These are phyloP conservation scores for Phaeodactylum tricornutum DNA, from an alignment of 108 stramenopile genomes.

Conservation along the genomic window DNA sequence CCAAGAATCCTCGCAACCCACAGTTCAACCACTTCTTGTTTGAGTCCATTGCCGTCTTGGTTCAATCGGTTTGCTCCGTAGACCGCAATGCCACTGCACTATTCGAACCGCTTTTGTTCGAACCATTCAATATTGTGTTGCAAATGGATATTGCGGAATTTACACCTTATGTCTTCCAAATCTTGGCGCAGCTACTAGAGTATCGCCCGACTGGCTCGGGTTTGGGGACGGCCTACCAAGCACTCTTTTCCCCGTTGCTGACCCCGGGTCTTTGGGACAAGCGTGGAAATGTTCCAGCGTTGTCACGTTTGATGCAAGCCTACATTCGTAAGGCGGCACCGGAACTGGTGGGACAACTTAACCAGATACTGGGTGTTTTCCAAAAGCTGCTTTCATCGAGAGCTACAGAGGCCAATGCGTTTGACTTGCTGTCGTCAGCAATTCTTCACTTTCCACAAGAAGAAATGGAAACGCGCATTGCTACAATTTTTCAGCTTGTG, in stretches of 20 bases:
- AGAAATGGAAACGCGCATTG: conserved; percentile 33
- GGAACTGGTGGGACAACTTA: conserved; percentile 42
- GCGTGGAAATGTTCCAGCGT: conserved; percentile 91
- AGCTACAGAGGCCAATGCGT: conserved; percentile 62
- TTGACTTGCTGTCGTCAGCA: conserved; percentile 62
- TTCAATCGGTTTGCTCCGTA: conserved; percentile 64
- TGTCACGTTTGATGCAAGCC: conserved; percentile 77
- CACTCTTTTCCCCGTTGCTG: conserved; percentile 79
- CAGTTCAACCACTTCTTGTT: conserved; percentile 97
- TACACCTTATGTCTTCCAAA: conserved; percentile 96
- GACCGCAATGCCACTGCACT: conserved; percentile 46
- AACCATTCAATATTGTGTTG: conserved; percentile 84
- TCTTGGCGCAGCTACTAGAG: conserved; percentile 91
- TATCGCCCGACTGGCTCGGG: conserved; percentile 59
- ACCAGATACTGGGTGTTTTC: conserved; percentile 58
- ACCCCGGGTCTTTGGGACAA: conserved; percentile 85
- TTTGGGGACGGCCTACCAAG: conserved; percentile 68
- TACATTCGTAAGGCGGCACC: conserved; percentile 73
- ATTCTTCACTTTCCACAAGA: conserved; percentile 47
- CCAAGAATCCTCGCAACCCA: conserved; percentile 94
- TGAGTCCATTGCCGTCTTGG: conserved; percentile 91
- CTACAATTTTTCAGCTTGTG: conserved; percentile 54
- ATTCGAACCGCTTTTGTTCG: conserved; percentile 88
- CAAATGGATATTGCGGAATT: conserved; percentile 93
- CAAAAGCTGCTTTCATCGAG: conserved; percentile 82